Percentiles rank a stretch among this genome's conserved stretches.
Conservation (phyloP, 148 eudicot species). For the Dysphania ambrosioides region DNA sequence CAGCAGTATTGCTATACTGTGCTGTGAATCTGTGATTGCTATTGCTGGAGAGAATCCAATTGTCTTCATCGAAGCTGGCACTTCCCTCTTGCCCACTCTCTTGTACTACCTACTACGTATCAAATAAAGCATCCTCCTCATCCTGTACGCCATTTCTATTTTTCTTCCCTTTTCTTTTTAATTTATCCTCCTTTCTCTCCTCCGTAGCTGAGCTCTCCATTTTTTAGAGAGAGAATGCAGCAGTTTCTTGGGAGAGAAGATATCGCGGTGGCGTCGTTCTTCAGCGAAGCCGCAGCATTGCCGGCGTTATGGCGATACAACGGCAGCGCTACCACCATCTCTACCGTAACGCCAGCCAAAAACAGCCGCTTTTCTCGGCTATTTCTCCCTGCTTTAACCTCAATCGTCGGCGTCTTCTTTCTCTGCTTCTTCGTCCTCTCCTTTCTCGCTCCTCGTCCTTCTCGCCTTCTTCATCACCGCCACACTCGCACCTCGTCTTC, state of each 20-base stretch:
- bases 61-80: slow-evolving; percentile 29
- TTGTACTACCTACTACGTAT: too few species aligned
- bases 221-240: too few species aligned
- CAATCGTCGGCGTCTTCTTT: slow-evolving; percentile 45
- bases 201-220: too few species aligned
- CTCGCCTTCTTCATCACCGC: slow-evolving; percentile 23
- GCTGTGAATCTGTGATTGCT: background rate
- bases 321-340: slow-evolving; percentile 85
- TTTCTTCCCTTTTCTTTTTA: background rate
- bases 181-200: too few species aligned
- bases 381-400: slow-evolving; percentile 37
- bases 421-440: slow-evolving; percentile 48
- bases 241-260: slow-evolving; percentile 1
- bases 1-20: too few species aligned
- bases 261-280: background rate
- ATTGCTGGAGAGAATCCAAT: slow-evolving; percentile 15
- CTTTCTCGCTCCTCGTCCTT: slow-evolving; percentile 55
- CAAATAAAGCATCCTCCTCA: slow-evolving; percentile 12
- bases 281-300: background rate
- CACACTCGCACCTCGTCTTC: slow-evolving; percentile 7
- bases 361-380: slow-evolving; percentile 29
- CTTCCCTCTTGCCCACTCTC: slow-evolving; percentile 1
- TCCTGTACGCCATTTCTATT: background rate
- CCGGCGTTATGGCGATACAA: slow-evolving; percentile 48
- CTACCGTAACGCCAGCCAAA: slow-evolving; percentile 34